Percentiles rank a stretch among this genome's conserved stretches.
These are phyloP conservation scores for Amanita pallidorosea DNA, from an alignment of 768 basidiomycete species.

Conservation along the genomic window DNA sequence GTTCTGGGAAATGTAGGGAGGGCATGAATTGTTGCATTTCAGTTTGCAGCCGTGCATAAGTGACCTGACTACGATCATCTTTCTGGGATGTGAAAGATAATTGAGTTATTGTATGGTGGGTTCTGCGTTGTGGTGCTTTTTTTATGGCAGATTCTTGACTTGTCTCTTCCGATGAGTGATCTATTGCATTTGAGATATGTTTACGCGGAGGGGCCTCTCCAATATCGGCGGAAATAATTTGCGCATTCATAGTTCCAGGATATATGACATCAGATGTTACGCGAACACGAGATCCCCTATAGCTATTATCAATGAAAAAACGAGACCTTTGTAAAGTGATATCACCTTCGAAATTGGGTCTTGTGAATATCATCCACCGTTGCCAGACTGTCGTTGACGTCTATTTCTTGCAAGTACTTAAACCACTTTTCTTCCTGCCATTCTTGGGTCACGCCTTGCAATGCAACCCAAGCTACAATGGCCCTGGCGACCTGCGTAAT, in stretches of 20 bases:
- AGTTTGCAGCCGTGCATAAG: not conserved
- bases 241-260: conserved; percentile 48
- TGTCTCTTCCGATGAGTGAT: not conserved
- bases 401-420: conserved; percentile 52
- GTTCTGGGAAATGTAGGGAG: conserved; percentile 5
- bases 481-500: conserved; percentile 58
- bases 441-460: conserved; percentile 74
- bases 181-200: not conserved
- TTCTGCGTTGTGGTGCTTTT: not conserved
- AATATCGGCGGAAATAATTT: conserved; percentile 74
- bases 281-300: conserved; percentile 47
- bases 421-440: conserved; percentile 72
- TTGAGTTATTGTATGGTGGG: not conserved
- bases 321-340: not conserved
- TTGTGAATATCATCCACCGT: conserved; percentile 12
- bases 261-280: conserved; percentile 67
- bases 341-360: conserved; percentile 24
- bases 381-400: conserved; percentile 37
- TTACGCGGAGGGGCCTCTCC: conserved; percentile 41
- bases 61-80: not conserved
- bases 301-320: not conserved
- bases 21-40: not conserved
- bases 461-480: conserved; percentile 68
- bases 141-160: not conserved
- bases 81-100: not conserved